Evolutionary conservation across 495 filamentous ascomycete species (phyloP).

Genomic region (Aspergillus taichungensis): DNA sequence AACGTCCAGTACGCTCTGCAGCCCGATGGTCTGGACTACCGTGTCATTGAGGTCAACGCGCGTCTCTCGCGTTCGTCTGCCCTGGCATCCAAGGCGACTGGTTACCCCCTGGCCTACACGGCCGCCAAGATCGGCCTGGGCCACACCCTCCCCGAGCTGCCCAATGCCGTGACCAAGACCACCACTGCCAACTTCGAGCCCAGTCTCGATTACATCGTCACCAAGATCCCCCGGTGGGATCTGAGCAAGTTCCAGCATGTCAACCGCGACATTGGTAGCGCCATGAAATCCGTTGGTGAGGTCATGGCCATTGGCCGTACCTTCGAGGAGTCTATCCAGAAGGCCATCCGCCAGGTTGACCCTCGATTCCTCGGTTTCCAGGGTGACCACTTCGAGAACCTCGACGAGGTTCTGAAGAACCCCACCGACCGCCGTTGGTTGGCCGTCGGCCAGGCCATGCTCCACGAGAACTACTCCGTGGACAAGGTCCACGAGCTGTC

Average conservation of each 20-base stretch:
- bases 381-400: conserved; percentile 85
- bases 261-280: conserved; percentile 90
- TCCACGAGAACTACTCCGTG: conserved; percentile 89
- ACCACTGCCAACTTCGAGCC: conserved; percentile 99
- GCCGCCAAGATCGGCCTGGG: conserved; percentile 95
- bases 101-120: conserved; percentile 92
- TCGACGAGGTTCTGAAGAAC: conserved; percentile 83
- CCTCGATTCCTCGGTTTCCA: conserved; percentile 88
- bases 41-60: conserved; percentile 97
- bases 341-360: conserved; percentile 94
- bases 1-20: conserved; percentile 97
- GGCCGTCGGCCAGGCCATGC: conserved; percentile 94
- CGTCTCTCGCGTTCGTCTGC: conserved; percentile 92
- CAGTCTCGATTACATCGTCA: conserved; percentile 93
- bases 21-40: conserved; percentile 88
- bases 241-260: conserved; percentile 98
- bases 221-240: conserved; percentile 98
- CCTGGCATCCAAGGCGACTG: conserved; percentile 91
- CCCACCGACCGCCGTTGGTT: conserved; percentile 94
- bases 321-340: conserved; percentile 98
- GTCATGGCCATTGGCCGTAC: conserved; percentile 98
- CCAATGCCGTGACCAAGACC: conserved; percentile 96
- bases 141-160: conserved; percentile 87
- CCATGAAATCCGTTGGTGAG: conserved; percentile 98
- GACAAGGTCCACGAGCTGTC: conserved; percentile 85